A percentile compares a stretch with the other conserved stretches of the same genome.
phyloP scores from a whole-genome alignment of 257 asterid genomes.

The Jacaranda copaia region DNA sequence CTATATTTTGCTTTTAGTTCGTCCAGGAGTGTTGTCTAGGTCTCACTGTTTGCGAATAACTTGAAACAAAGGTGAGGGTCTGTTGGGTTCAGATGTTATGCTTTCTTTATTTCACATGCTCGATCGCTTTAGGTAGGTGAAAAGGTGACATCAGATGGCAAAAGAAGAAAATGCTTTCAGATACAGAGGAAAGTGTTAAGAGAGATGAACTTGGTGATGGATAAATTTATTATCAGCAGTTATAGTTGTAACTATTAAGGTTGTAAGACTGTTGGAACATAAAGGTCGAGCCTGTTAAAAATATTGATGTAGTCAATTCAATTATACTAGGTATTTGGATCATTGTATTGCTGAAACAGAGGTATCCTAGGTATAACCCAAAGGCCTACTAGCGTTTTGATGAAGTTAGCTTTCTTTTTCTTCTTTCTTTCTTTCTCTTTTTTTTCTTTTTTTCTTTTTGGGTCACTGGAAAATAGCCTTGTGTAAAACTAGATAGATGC shows the following conservation, averaged over 20 bases:
- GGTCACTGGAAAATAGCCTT: background rate
- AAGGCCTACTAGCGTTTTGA: background rate
- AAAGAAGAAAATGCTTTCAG: background rate
- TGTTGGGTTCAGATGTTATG: background rate
- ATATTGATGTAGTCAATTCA: background rate
- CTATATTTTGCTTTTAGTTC: constrained; percentile 9
- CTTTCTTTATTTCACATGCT: constrained; percentile 19
- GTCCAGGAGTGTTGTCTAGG: constrained; percentile 10
- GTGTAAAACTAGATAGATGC: constrained; percentile 26
- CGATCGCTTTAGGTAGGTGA: background rate
- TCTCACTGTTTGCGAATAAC: background rate
- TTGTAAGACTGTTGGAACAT: background rate
- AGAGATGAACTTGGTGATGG: background rate
- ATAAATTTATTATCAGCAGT: constrained; percentile 7
- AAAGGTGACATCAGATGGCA: background rate
- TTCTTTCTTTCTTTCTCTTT: background rate
- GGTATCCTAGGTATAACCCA: background rate
- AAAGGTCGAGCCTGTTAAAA: background rate
- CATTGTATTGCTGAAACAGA: background rate
- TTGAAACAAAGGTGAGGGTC: background rate
- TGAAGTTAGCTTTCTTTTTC: background rate
- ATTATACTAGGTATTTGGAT: constrained; percentile 4
- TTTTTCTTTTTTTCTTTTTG: background rate
- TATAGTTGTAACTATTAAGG: background rate
- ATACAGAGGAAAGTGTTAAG: background rate